Percentiles rank a stretch among this genome's conserved stretches.
phyloP scores from a whole-genome alignment of 2,329 filamentous ascomycete genomes.

The Penicillium sp. region DNA sequence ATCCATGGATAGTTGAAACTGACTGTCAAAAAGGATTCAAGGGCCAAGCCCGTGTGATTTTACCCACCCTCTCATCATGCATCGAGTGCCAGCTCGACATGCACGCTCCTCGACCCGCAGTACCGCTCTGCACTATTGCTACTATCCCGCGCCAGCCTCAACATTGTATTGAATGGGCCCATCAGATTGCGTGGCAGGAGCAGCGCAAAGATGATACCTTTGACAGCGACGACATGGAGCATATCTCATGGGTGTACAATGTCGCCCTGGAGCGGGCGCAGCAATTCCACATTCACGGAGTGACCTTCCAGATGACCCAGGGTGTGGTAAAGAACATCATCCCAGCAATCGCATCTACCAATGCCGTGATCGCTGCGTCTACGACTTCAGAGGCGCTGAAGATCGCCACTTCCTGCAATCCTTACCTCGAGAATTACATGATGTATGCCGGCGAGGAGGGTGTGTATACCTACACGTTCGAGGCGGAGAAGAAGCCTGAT shows the following conservation, averaged over 20 bases:
- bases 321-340: constrained; percentile 99
- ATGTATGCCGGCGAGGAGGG: constrained; percentile 97
- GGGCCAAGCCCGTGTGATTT: constrained; percentile 85
- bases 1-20: neutral
- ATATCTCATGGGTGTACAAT: constrained; percentile 93
- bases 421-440: constrained; percentile 91
- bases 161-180: constrained; percentile 98
- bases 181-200: constrained; percentile 94
- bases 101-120: constrained; percentile 94
- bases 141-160: constrained; percentile 95
- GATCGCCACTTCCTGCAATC: constrained; percentile 76
- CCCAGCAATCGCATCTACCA: constrained; percentile 94
- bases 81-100: constrained; percentile 98
- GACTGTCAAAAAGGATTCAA: constrained; percentile 66
- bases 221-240: constrained; percentile 93
- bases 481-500: constrained; percentile 87
- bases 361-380: constrained; percentile 89
- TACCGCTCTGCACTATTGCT: constrained; percentile 92
- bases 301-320: constrained; percentile 93
- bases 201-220: constrained; percentile 76
- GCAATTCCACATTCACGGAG: constrained; percentile 85
- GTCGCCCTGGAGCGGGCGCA: constrained; percentile 74
- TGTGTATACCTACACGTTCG: constrained; percentile 96
- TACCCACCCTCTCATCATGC: constrained; percentile 89
- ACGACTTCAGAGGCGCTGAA: constrained; percentile 98